Evolutionary conservation across 2,329 filamentous ascomycete genomes (phyloP), one percentile per base, ranked within the genome.

Genomic region (Pseudocercospora cruenta): DNA sequence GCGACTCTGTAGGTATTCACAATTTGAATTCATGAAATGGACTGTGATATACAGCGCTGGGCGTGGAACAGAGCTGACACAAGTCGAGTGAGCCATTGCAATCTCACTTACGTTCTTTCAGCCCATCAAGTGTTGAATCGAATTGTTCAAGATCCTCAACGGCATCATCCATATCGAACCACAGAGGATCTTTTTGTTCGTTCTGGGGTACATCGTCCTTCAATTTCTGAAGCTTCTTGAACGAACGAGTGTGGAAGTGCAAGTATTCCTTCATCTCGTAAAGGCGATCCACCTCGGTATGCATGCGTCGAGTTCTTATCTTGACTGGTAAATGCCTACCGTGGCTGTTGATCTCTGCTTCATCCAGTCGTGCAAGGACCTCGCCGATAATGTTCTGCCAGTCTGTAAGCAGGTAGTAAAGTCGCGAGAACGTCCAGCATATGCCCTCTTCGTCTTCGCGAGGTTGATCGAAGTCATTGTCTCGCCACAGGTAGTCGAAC

Each of bases 371-470:
- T 12, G 72, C 71, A 0, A 71, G 69, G n/a, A 77, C 70, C 65
- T 78, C 76, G 47, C 70, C 71, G 36, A 78, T 74, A 65, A 79
- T 76, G 64, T 79, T 79, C 62, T 78, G 77, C 77, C 77, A 79
- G 53, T 79, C 76, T 4, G 74, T 77, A 26, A 78, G 63, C 7
- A 78, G 75, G 60, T 71, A 73, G 59, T 77, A 77, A 4, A 79
- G 69, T 2, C 75, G 70, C 0, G 71, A 71, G 64, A 78, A 79
- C 1, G 75, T 74, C 76, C 76, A 79, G 67, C 75, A 78, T 31
- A 79, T 73, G 31, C 73, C 74, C 65, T 78, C 76, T 59, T 78
- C 77, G 57, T 77, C 76, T 12, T 73, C 70, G 19, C 73, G 74
- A 14, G 72, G 73, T 57, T 71, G 73, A 39, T 73, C 67, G 51